These are phyloP conservation scores for Penicillium ucsense DNA, from an alignment of 495 filamentous ascomycete genomes.

Conservation along the genomic window DNA sequence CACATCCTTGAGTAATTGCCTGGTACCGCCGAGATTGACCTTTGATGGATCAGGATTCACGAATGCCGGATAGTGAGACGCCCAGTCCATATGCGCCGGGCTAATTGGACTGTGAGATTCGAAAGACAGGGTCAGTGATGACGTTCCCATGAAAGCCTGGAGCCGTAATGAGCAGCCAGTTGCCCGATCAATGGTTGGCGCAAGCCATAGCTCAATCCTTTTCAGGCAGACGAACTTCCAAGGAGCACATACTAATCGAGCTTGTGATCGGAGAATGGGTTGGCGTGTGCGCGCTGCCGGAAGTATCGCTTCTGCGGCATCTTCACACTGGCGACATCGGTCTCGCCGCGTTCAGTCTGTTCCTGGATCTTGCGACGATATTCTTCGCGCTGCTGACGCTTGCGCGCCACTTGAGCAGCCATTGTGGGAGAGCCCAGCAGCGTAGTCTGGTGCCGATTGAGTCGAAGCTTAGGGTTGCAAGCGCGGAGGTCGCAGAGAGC, in stretches of 20 bases:
- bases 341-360: constrained; percentile 18
- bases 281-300: constrained; percentile 91
- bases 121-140: constrained; percentile 8
- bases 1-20: constrained; percentile 53
- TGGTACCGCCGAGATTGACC: constrained; percentile 24
- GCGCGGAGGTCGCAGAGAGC: background rate
- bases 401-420: constrained; percentile 43
- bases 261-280: constrained; percentile 90
- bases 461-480: background rate
- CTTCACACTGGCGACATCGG: constrained; percentile 23
- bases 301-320: constrained; percentile 92
- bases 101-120: constrained; percentile 53
- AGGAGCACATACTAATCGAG: constrained; percentile 63
- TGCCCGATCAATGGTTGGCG: background rate
- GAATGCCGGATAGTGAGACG: constrained; percentile 69
- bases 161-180: background rate
- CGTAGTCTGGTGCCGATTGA: too few relatives aligned
- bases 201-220: background rate
- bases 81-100: constrained; percentile 88
- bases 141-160: background rate
- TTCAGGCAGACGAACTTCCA: background rate
- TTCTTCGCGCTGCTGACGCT: constrained; percentile 64
- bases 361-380: constrained; percentile 43
- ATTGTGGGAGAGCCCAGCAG: constrained; percentile 20
- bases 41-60: constrained; percentile 28